Evolutionary conservation across 106 monocot genomes (phyloP).

Genomic region (Hemerocallis citrina): DNA sequence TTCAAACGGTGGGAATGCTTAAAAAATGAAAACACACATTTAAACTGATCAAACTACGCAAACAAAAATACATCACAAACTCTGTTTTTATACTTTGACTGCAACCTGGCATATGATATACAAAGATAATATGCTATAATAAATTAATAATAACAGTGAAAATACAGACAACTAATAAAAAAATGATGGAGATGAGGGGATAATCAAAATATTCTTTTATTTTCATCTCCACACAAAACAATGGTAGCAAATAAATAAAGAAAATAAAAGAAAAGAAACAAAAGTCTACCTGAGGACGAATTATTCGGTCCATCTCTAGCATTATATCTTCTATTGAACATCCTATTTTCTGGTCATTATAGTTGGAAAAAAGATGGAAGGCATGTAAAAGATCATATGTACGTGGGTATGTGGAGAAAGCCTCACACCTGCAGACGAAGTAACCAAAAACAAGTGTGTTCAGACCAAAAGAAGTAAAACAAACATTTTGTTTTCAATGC

Average conservation of each 20-base stretch:
- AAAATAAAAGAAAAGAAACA: too few species aligned
- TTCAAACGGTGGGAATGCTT: too few species aligned
- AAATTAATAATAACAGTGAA: too few species aligned
- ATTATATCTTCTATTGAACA: conserved; percentile 82
- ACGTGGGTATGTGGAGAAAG: conserved; percentile 96
- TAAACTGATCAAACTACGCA: too few species aligned
- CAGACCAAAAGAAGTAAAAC: neutral
- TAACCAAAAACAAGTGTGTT: neutral
- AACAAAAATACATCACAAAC: too few species aligned
- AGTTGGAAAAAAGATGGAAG: conserved; percentile 78
- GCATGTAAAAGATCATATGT: conserved; percentile 95
- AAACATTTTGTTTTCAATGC: neutral
- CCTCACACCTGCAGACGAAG: conserved; percentile 38
- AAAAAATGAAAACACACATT: too few species aligned
- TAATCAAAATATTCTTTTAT: too few species aligned
- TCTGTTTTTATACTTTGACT: neutral
- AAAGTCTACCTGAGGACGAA: conserved; percentile 98
- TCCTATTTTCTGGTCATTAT: conserved; percentile 30
- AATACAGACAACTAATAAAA: too few species aligned
- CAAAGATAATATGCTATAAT: too few species aligned
- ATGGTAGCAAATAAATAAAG: neutral
- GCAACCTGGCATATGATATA: neutral
- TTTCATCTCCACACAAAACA: neutral
- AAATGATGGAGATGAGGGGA: too few species aligned
- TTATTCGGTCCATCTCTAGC: conserved; percentile 95